These are phyloP conservation scores for Phytophthora cactorum DNA, from an alignment of 352 stramenopile genomes.

Conservation along the genomic window DNA sequence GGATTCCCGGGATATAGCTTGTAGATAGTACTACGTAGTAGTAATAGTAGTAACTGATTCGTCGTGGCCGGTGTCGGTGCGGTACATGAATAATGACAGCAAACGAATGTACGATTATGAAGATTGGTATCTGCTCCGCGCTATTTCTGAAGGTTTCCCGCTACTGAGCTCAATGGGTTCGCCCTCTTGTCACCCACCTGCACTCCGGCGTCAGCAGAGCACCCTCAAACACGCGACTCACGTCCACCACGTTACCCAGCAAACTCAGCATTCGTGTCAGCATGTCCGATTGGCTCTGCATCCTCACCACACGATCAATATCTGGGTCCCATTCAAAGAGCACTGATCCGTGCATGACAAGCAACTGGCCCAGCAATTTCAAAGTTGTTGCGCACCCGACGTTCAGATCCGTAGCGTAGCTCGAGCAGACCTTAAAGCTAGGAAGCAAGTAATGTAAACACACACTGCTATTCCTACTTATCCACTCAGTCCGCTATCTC, in stretches of 20 bases:
- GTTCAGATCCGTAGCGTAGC: no score
- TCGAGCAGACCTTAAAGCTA: no score
- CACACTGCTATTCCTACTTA: no score
- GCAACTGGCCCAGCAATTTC: not conserved
- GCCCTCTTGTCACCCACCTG: not conserved
- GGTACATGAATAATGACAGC: not conserved
- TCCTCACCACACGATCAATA: not conserved
- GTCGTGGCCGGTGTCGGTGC: no score
- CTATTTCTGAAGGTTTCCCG: no score
- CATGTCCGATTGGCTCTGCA: conserved; percentile 6
- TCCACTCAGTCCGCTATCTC: no score
- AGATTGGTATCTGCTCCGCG: not conserved
- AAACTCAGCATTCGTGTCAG: not conserved
- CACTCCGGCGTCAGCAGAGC: conserved; percentile 7
- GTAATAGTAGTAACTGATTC: no score
- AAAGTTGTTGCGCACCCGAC: no score
- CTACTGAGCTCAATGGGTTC: not conserved
- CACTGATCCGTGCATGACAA: conserved; percentile 9
- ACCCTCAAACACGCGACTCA: conserved; percentile 1
- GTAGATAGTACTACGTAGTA: no score
- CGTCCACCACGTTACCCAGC: not conserved
- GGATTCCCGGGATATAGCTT: no score
- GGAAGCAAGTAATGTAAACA: no score
- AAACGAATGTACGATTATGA: not conserved
- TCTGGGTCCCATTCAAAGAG: conserved; percentile 1